Conservation (phyloP, 164 flowering plant genomes). For the Tetrastigma voinierianum region DNA sequence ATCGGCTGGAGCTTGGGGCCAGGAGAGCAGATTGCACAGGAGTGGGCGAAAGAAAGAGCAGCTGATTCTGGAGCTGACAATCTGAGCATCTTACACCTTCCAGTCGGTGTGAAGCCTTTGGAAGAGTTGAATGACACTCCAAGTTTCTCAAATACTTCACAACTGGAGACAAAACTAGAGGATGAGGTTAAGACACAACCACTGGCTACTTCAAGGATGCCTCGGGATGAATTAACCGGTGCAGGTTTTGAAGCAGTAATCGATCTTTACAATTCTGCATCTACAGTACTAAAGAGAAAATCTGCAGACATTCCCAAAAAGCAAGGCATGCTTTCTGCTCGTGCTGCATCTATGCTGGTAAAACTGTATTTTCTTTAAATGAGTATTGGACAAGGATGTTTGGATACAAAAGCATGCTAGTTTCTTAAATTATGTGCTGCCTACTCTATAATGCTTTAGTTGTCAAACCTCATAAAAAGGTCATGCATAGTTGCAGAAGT, state of each 20-base stretch:
- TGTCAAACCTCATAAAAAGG: too few relatives aligned
- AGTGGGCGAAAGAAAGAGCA: slow-evolving; percentile 55
- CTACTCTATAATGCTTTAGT: too few relatives aligned
- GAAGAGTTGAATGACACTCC: slow-evolving; percentile 32
- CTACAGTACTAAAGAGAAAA: slow-evolving; percentile 38
- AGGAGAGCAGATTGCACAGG: slow-evolving; percentile 44
- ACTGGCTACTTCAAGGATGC: slow-evolving; percentile 18
- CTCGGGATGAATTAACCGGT: slow-evolving; percentile 51
- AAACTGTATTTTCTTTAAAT: neutral
- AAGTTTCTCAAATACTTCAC: slow-evolving; percentile 16
- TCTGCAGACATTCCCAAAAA: slow-evolving; percentile 42
- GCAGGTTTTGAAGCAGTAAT: slow-evolving; percentile 42
- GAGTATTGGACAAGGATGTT: neutral
- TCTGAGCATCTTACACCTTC: slow-evolving; percentile 49
- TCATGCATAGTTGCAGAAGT: too few relatives aligned
- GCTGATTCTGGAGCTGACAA: slow-evolving; percentile 36
- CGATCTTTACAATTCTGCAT: slow-evolving; percentile 43
- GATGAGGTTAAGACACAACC: slow-evolving; percentile 25
- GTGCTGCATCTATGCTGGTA: slow-evolving; percentile 99
- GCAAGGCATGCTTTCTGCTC: slow-evolving; percentile 69
- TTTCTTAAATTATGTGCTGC: neutral
- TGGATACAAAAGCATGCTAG: neutral
- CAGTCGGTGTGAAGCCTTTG: slow-evolving; percentile 69
- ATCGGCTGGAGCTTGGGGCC: slow-evolving; percentile 54
- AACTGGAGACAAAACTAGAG: slow-evolving; percentile 22